Evolutionary conservation across 2,329 filamentous ascomycete genomes (phyloP), one percentile per base, ranked within the genome.

Genomic region (Paracorniculantispora psalliotae): DNA sequence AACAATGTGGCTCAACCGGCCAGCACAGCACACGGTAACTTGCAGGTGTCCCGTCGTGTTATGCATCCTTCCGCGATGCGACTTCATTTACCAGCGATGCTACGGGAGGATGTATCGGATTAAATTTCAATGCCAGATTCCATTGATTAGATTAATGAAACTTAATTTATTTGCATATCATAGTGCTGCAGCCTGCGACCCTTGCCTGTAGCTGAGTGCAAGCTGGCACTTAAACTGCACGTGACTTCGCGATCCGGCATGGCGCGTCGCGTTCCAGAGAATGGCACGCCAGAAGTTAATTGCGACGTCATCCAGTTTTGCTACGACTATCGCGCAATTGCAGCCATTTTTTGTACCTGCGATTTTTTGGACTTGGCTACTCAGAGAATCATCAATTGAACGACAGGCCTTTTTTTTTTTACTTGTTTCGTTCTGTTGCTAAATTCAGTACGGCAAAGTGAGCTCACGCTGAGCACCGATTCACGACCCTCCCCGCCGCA

Each of bases 281-380:
- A 28, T 23, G 33, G 33, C 33, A 39, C 28, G 7, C 12, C 25
- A 17, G 10, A 28, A 15, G n/a, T 13, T 39, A 15, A 37, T 37
- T 47, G n/a, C 30, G 46, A 55, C 52, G 43, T 57, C 54, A 57
- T 57, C 41, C 44, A 57, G 15, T 21, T 30, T 47, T 47, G 10
- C 33, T 8, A 15, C 10, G 6, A 15, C 6, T 37, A 13, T 15
- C 10, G 10, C 12, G 30, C 30, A 7, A 12, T 33, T 33, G 30
- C n/a, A 33, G 30, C 30, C 30, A 7, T 33, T 33, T 12, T 12
- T 33, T 6, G 6, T 33, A 6, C 30, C 12, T 33, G 30, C 6
- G 30, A 37, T 12, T 12, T 37, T 37, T 15, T 37, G 4, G 5
- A 12, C 12, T 37, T 12, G 17, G 12, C 17, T 37, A 13, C 10